Conservation (phyloP, 371 early-diverging fungal genomes). For the Mortierella sp. region DNA sequence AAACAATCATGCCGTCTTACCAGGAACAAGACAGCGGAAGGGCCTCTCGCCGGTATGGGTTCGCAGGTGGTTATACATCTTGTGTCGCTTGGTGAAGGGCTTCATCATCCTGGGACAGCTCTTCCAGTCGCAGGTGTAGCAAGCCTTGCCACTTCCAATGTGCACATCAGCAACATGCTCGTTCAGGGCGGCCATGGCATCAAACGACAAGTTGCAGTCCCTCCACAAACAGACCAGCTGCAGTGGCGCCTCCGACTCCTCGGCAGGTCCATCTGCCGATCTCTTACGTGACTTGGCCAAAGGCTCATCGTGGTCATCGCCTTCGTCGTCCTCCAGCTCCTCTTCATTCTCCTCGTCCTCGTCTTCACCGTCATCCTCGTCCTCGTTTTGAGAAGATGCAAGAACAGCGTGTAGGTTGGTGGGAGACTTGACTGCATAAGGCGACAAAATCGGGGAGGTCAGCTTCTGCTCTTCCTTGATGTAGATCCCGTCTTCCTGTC, state of each 20-base stretch:
- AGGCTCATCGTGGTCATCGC: constrained; percentile 33
- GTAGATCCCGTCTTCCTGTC: constrained; percentile 17
- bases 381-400: constrained; percentile 31
- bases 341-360: constrained; percentile 49
- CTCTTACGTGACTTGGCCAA: constrained; percentile 29
- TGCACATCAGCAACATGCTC: constrained; percentile 73
- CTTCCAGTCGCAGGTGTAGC: constrained; percentile 88
- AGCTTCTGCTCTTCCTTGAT: constrained; percentile 29
- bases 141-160: constrained; percentile 79
- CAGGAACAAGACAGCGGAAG: constrained; percentile 67
- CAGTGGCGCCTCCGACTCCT: constrained; percentile 38
- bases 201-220: constrained; percentile 65
- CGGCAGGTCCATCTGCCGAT: constrained; percentile 16
- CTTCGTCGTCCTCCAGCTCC: constrained; percentile 54
- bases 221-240: constrained; percentile 73
- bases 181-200: constrained; percentile 68
- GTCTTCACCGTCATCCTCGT: constrained; percentile 50
- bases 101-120: constrained; percentile 81
- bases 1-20: constrained; percentile 14
- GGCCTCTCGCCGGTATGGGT: constrained; percentile 91
- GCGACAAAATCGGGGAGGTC: constrained; percentile 28
- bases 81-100: constrained; percentile 92
- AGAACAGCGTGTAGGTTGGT: constrained; percentile 46
- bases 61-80: constrained; percentile 91
- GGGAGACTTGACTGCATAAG: constrained; percentile 49